Percentiles rank a stretch among this genome's conserved stretches.
Conservation (phyloP, 2,329 filamentous ascomycete genomes). For the Colletotrichum eleusines region DNA sequence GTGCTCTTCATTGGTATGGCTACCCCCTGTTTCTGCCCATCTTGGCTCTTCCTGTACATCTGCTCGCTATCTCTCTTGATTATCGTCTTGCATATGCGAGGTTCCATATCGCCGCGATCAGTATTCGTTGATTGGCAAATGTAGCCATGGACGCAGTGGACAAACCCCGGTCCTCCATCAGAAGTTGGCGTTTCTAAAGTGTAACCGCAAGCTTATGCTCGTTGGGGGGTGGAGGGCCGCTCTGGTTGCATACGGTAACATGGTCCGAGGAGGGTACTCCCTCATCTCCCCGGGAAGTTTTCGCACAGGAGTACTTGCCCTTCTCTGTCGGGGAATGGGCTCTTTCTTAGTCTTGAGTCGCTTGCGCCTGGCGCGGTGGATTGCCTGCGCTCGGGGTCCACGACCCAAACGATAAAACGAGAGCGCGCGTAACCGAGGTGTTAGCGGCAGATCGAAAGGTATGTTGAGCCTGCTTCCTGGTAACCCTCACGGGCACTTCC, state of each 20-base stretch:
- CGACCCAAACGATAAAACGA: background rate
- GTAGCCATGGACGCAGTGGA: background rate
- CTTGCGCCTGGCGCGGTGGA: background rate
- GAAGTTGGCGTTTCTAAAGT: background rate
- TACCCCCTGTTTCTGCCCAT: background rate
- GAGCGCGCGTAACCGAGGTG: background rate
- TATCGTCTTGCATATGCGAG: conserved; percentile 18
- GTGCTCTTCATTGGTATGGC: background rate
- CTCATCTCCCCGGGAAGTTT: conserved; percentile 2
- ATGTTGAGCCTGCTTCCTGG: background rate
- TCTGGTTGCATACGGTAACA: background rate
- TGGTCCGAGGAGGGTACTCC: background rate
- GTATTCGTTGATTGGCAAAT: background rate
- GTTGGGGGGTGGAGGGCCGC: background rate
- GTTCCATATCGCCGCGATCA: conserved; percentile 8
- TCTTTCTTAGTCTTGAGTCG: too few species aligned
- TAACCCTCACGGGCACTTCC: background rate
- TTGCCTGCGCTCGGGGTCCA: background rate
- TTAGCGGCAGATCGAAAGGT: background rate
- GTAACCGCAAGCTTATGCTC: background rate
- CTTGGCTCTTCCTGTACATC: background rate
- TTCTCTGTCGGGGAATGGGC: background rate
- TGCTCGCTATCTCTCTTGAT: conserved; percentile 10
- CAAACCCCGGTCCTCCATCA: background rate
- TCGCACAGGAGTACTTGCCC: background rate